Evolutionary conservation across 2,329 filamentous ascomycete genomes (phyloP).

Genomic region (Grosmannia clavigera): DNA sequence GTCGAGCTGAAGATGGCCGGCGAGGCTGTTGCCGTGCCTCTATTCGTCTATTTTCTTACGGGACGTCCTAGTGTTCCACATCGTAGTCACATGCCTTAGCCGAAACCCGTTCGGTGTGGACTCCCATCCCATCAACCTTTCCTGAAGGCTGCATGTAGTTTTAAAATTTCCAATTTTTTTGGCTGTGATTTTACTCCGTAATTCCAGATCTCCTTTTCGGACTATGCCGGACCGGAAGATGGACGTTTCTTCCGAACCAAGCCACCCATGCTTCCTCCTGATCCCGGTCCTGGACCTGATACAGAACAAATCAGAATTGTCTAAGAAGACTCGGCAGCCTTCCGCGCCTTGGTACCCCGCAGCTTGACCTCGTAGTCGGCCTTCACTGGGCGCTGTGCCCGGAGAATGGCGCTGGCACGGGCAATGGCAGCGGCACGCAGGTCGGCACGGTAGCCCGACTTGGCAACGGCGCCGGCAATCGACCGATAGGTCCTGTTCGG

Average conservation of each 20-base stretch:
- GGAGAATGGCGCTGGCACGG: constrained; percentile 75
- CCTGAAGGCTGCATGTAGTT: not conserved
- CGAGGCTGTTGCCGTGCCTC: not conserved
- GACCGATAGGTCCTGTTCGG: constrained; percentile 67
- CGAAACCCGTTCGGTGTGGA: not conserved
- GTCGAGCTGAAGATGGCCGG: not conserved
- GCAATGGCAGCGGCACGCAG: constrained; percentile 68
- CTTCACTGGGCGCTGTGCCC: constrained; percentile 69
- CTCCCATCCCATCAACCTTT: not conserved
- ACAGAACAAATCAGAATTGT: not conserved
- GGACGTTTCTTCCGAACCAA: not conserved
- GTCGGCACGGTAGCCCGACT: constrained; percentile 74
- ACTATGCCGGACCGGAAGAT: not conserved
- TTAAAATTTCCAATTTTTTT: constrained; percentile 4
- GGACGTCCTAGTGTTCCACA: not conserved
- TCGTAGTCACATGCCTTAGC: not conserved
- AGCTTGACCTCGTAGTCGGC: constrained; percentile 59
- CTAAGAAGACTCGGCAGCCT: constrained; percentile 45
- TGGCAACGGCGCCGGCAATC: constrained; percentile 71
- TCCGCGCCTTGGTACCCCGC: constrained; percentile 67
- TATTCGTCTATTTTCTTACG: not conserved
- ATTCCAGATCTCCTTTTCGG: not conserved
- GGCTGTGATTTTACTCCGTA: not conserved
- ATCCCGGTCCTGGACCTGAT: not conserved
- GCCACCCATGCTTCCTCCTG: not conserved